Evolutionary conservation across 768 basidiomycete genomes (phyloP), one percentile per base, ranked within the genome.

Genomic region (Neoboletus magnificus): DNA sequence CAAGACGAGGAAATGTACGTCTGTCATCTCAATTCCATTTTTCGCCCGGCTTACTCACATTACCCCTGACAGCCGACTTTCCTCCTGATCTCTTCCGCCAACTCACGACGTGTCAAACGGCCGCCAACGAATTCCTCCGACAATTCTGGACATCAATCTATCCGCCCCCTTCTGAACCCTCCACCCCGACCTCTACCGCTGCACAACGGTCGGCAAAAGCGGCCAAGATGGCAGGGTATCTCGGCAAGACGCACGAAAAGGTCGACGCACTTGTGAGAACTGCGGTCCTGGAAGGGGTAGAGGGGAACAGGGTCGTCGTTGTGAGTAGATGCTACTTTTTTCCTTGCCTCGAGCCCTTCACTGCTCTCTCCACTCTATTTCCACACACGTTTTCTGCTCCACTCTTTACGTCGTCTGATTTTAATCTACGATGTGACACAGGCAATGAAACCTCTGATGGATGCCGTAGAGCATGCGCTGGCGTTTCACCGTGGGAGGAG

Each of bases 101-200:
- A 73, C 88, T 98, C 82, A 85, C 83, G 18, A 89, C 89, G 0
- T 93, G 91, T 65, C 93, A 97, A 66, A 92, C 92, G 1, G 89
- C 95, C 4, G 88, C 95, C 12, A 94, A 93, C 65, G 97, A 99
- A 68, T 97, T 98, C 69, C 77, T 99, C 15, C 86, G 96, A 29
- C 97, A 98, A 68, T 98, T 93, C 69, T 98, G 95, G 94, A 81
- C 86, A 2, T 82, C 93, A 2, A 82, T 90, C 48, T 89, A 93
- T 59, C 95, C 93, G 6, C 84, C 88, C 7, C 71, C 79, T 1
- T 74, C 79, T 18, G 89, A 89, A 47, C 63, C 75, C 18, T 79
- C 80, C 51, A 76, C 80, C 0, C 68, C 82, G 3, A 74, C 75
- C 3, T 73, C 76, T 2, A 85, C 85, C 0, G 79, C 84, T 3